These are phyloP conservation scores for Heliosperma pusillum DNA, from an alignment of 148 eudicot species.

Conservation along the genomic window DNA sequence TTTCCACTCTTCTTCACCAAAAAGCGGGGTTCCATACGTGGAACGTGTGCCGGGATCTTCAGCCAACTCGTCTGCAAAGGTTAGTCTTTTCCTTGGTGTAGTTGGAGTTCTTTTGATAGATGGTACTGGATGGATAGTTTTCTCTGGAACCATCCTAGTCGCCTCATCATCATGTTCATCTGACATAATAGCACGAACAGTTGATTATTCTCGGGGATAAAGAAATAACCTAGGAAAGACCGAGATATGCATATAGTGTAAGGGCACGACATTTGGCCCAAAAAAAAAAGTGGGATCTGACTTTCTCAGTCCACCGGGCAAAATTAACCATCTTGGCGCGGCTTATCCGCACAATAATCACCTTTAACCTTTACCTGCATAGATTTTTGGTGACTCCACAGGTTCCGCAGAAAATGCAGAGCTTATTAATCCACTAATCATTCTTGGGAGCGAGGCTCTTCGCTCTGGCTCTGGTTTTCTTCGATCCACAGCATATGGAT, in stretches of 20 bases:
- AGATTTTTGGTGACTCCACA: slow-evolving; percentile 30
- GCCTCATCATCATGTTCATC: slow-evolving; percentile 27
- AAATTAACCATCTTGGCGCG: too few relatives aligned
- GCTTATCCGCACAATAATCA: too few relatives aligned
- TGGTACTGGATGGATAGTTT: slow-evolving; percentile 33
- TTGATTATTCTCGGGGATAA: background rate
- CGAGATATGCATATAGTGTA: too few relatives aligned
- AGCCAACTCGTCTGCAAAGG: slow-evolving; percentile 27
- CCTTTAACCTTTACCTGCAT: slow-evolving; percentile 36
- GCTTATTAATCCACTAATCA: slow-evolving; percentile 29
- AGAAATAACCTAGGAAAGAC: background rate
- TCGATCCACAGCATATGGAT: slow-evolving; percentile 29
- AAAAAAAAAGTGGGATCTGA: too few relatives aligned
- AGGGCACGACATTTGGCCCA: too few relatives aligned
- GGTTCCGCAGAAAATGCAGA: slow-evolving; percentile 21
- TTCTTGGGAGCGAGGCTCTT: slow-evolving; percentile 30
- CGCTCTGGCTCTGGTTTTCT: slow-evolving; percentile 23
- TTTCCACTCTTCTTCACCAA: slow-evolving; percentile 18
- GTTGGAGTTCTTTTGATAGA: slow-evolving; percentile 43
- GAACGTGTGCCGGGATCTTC: slow-evolving; percentile 12
- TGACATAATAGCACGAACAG: slow-evolving; percentile 12
- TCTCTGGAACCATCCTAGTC: slow-evolving; percentile 40
- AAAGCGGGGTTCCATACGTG: background rate
- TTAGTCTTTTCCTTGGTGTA: slow-evolving; percentile 24
- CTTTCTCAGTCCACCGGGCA: too few relatives aligned